Evolutionary conservation across 1,284 basidiomycete genomes (phyloP).

Genomic region (Cryptococcus sp.): DNA sequence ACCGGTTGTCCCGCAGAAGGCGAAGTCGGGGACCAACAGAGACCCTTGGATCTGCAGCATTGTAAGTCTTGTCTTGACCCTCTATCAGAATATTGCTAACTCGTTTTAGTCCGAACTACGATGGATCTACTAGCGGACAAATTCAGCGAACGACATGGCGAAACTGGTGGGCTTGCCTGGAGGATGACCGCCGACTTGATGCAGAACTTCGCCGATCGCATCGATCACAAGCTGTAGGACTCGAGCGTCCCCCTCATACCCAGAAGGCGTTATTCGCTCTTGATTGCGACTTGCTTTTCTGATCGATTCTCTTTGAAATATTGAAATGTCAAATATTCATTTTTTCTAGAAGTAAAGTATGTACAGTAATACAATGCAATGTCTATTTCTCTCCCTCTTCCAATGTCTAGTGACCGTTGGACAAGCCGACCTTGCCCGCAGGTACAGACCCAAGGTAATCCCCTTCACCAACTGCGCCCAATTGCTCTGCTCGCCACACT

Average conservation of each 20-base stretch:
- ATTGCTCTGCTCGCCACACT: conserved; percentile 49
- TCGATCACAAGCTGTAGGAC: too few species aligned
- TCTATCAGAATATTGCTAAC: background rate
- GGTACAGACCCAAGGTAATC: background rate
- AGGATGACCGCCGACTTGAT: too few species aligned
- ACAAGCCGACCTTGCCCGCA: conserved; percentile 69
- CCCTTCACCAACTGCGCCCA: background rate
- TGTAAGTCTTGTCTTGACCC: background rate
- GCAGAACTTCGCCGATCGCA: too few species aligned
- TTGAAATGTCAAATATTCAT: too few species aligned
- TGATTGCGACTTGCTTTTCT: too few species aligned
- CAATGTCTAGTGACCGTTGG: conserved; percentile 59
- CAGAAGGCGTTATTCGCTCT: too few species aligned
- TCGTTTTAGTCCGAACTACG: background rate
- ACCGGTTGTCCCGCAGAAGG: background rate
- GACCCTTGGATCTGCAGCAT: background rate
- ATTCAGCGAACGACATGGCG: background rate
- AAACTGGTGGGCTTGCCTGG: background rate
- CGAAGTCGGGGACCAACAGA: background rate
- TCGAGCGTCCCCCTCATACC: too few species aligned
- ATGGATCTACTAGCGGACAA: background rate
- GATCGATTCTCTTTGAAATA: too few species aligned
- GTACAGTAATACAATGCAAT: too few species aligned
- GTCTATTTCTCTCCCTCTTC: conserved; percentile 66
- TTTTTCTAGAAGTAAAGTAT: too few species aligned